These are phyloP conservation scores for Pachyrhizus erosus DNA, from an alignment of 306 rosid genomes.

Conservation along the genomic window DNA sequence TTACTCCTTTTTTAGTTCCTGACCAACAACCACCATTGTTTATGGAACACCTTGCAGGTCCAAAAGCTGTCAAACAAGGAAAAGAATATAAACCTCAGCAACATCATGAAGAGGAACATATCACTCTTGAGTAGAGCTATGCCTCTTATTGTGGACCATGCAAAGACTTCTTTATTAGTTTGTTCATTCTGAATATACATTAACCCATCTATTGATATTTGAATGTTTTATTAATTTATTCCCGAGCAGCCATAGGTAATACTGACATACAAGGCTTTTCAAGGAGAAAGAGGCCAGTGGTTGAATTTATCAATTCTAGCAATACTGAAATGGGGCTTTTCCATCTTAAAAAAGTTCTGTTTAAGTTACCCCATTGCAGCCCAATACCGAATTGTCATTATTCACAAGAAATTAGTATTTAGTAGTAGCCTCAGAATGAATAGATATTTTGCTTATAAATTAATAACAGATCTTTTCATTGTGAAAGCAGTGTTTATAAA, in stretches of 20 bases:
- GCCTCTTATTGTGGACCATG: constrained; percentile 8
- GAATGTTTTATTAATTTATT: constrained; percentile 12
- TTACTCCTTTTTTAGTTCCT: constrained; percentile 52
- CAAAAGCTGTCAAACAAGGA: constrained; percentile 71
- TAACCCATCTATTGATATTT: neutral
- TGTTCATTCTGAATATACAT: neutral
- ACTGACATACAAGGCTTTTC: neutral
- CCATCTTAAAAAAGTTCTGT: neutral
- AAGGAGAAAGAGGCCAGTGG: neutral
- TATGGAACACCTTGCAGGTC: constrained; percentile 87
- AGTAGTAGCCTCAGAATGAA: neutral
- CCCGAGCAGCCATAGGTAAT: neutral
- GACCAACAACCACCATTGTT: constrained; percentile 97
- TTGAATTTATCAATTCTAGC: neutral
- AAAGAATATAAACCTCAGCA: constrained; percentile 33
- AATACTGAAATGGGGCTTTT: neutral
- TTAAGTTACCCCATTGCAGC: neutral
- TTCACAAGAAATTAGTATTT: neutral
- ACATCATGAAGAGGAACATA: constrained; percentile 11
- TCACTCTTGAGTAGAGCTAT: neutral
- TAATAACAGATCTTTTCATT: neutral
- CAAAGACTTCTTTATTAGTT: neutral
- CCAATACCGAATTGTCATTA: neutral
- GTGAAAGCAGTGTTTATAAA: neutral
- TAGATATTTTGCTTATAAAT: neutral